Evolutionary conservation across 345 rosid species (phyloP).

Genomic region (Triadica sebifera): DNA sequence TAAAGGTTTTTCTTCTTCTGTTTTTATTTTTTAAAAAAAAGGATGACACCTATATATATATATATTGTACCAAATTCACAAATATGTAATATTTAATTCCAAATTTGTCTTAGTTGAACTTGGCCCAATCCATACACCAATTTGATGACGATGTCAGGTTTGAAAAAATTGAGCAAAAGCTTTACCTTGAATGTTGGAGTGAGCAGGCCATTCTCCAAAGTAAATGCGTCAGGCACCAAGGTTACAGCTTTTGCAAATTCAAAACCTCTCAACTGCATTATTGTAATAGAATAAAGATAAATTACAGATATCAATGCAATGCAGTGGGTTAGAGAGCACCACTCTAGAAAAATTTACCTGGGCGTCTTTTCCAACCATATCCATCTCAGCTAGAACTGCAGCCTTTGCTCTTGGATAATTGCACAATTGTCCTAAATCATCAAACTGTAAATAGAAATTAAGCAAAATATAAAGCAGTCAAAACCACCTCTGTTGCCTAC

Average conservation of each 20-base stretch:
- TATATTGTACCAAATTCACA: neutral
- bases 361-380: slow-evolving; percentile 58
- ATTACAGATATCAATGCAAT: neutral
- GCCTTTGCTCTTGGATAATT: slow-evolving; percentile 54
- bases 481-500: neutral
- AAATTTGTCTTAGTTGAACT: neutral
- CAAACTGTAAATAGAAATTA: slow-evolving; percentile 43
- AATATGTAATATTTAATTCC: neutral
- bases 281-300: neutral
- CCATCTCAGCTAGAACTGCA: slow-evolving; percentile 79
- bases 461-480: slow-evolving; percentile 3
- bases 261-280: slow-evolving; percentile 25
- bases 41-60: neutral
- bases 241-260: slow-evolving; percentile 68
- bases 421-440: slow-evolving; percentile 61
- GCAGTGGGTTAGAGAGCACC: neutral
- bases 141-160: neutral
- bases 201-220: slow-evolving; percentile 73
- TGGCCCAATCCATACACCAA: neutral
- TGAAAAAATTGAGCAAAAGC: neutral
- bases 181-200: slow-evolving; percentile 87
- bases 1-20: neutral
- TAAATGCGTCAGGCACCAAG: slow-evolving; percentile 73
- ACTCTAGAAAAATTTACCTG: slow-evolving; percentile 41
- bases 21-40: too few relatives aligned